Base-by-base conservation (phyloP, 2,329 filamentous ascomycete species). In the Aspergillus niger region DNA sequence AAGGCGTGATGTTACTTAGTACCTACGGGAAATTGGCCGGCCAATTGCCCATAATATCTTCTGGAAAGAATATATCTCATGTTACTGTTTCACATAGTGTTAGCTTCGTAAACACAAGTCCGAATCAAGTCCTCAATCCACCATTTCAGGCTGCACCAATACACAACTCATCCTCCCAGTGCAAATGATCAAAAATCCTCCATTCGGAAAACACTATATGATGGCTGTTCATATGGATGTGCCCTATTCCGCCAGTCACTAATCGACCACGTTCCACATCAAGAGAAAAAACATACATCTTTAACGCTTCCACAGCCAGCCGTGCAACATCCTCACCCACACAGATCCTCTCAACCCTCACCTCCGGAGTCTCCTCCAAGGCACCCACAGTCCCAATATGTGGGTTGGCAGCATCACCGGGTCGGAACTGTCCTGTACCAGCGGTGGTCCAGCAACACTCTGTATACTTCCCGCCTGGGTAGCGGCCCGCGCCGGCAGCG, bases 261-360 rank as follows among this genome's bases (percentile, higher is more conserved):
- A n/a, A n/a, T n/a, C n/a, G n/a, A n/a, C n/a, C n/a, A n/a, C n/a
- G n/a, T n/a, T n/a, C n/a, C n/a, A 38, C 4, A 24, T 13, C 1
- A 36, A 36, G 22, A 17, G 36, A 48, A 6, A 52, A n/a, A 47
- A 41, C 61, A n/a, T 13, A 64, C 63, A 20, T 60, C 17, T 65
- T 65, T 57, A 65, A 53, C 10, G 62, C 63, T 32, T 61, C 62
- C n/a, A 65, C 63, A 6, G 62, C 63, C 26, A 52, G 56, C 48
- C 57, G 39, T 3, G 57, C 55, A 38, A 59, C 47, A 2, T 63
- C 63, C 44, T 62, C 63, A 3, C 63, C 57, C 5, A 63, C 59
- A 57, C 59, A 61, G 11, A 65, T 26, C 51, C 59, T 63, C 56
- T 65, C 63, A n/a, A 65, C 63, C 8, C 62, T 32, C 8, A 65